A percentile compares a stretch with the other conserved stretches of the same genome.
phyloP scores from a whole-genome alignment of 2,329 filamentous ascomycete genomes.

The Chaetomiaceae sp. region DNA sequence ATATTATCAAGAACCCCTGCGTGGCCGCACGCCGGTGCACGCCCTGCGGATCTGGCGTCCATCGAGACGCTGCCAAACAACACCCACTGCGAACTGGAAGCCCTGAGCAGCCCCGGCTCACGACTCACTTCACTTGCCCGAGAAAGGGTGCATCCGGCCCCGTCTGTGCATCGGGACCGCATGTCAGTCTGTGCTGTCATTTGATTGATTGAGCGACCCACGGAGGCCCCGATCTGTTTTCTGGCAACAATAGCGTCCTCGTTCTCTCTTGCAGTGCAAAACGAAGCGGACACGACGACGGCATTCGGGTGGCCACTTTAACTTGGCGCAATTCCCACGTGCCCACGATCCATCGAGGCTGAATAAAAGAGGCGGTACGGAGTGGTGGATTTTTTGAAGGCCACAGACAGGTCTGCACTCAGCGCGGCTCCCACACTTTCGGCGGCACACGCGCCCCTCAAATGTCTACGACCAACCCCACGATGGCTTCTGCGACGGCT shows the following conservation, averaged over 20 bases:
- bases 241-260: background rate
- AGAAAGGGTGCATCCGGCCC: constrained; percentile 7
- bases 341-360: too few relatives aligned
- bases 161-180: background rate
- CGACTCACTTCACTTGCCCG: too few relatives aligned
- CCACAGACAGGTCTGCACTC: too few relatives aligned
- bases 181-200: background rate
- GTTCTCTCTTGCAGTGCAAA: background rate
- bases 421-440: too few relatives aligned
- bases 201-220: constrained; percentile 1
- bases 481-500: constrained; percentile 32
- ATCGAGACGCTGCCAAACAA: background rate
- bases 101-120: too few relatives aligned
- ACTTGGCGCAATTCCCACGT: background rate
- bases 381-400: too few relatives aligned
- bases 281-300: background rate
- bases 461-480: constrained; percentile 36
- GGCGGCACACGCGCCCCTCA: background rate
- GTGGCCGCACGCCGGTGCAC: background rate
- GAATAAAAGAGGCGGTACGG: too few relatives aligned
- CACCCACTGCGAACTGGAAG: too few relatives aligned
- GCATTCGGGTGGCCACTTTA: background rate
- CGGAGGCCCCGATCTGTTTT: background rate
- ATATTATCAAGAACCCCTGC: constrained; percentile 1
- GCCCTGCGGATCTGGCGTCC: background rate